Base-by-base conservation (phyloP, 176 grass and related monocot genomes). In the sorghum (Sorghum bicolor) region DNA sequence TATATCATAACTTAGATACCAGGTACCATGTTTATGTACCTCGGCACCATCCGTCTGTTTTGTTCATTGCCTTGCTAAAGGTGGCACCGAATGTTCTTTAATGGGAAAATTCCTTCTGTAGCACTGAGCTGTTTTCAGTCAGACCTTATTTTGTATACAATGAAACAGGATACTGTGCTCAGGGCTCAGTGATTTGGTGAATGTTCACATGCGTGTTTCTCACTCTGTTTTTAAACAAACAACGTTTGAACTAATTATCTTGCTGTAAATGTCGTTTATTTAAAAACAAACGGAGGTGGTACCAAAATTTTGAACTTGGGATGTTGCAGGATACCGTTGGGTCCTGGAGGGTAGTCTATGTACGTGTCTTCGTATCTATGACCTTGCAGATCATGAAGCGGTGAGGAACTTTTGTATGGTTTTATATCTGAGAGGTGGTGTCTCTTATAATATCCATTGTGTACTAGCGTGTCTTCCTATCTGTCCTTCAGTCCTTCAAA, bases 21-120 rank as follows among this genome's bases (percentile, higher is more conserved):
- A 67, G 65, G 58, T 61, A 57, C 79, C 57, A 67, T 83, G 73
- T 69, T 70, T 86, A 67, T 61, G 22, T 83, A 53, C 74, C 17
- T 79, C n/a, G 12, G 29, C 5, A 34, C 60, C 38, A 13, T 74
- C 82, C 39, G 39, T 63, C 70, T 70, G 80, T 64, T 80, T 13
- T 80, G 80, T 64, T 64, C 26, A 30, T 64, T 78, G 22, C 75
- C 61, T 26, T 13, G 29, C 38, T 53, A 19, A 86, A 82, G 57
- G 36, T 67, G 53, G 53, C 74, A 45, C 74, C 33, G 4, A 30
- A 45, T 73, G 36, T 83, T 86, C 1, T 72, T 80, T 78, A 28
- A 31, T 11, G 22, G 55, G 55, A 60, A 60, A 60, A 11, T 60
- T 60, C 55, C 55, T 60, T 24, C 8, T 58, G n/a, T 25, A 29